Evolutionary conservation across 2,329 filamentous ascomycete genomes (phyloP).

Genomic region (Podosphaera leucotricha): DNA sequence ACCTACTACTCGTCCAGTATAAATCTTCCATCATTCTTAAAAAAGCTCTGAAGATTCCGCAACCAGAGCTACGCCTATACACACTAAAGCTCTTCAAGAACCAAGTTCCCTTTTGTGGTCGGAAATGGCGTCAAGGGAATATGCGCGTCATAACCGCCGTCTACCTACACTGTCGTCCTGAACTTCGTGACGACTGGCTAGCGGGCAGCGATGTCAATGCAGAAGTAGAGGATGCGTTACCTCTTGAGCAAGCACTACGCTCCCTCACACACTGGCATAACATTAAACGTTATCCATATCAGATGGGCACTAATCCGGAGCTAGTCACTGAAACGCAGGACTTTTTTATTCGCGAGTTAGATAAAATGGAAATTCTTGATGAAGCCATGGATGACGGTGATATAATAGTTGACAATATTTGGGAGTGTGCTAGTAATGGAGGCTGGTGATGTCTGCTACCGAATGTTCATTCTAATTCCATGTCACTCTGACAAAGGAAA

Average conservation of each 20-base stretch:
- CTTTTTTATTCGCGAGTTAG: slow-evolving; percentile 57
- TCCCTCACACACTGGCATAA: slow-evolving; percentile 92
- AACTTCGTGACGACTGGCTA: slow-evolving; percentile 87
- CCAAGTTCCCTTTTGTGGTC: slow-evolving; percentile 90
- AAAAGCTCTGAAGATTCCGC: slow-evolving; percentile 75
- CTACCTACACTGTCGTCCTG: slow-evolving; percentile 78
- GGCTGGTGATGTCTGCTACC: slow-evolving; percentile 1
- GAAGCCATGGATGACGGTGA: slow-evolving; percentile 18
- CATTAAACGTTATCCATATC: slow-evolving; percentile 55
- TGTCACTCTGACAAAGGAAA: too few species aligned
- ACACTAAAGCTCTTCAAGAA: slow-evolving; percentile 97
- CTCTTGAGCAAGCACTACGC: slow-evolving; percentile 72
- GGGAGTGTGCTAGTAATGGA: slow-evolving; percentile 10
- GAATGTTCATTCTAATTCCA: not conserved
- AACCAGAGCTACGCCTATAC: slow-evolving; percentile 70
- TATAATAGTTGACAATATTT: slow-evolving; percentile 10
- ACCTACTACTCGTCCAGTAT: slow-evolving; percentile 81
- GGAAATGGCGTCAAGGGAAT: slow-evolving; percentile 94
- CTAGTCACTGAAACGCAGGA: slow-evolving; percentile 51
- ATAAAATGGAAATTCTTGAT: slow-evolving; percentile 33
- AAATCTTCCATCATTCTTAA: slow-evolving; percentile 82
- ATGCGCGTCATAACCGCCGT: slow-evolving; percentile 98
- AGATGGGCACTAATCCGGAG: slow-evolving; percentile 32
- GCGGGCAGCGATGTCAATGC: slow-evolving; percentile 77
- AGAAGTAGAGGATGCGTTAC: slow-evolving; percentile 79